Percentiles rank a stretch among this genome's conserved stretches.
Conservation (phyloP, 176 grass and related monocot species). For the Dendrocalamus sinicus region DNA sequence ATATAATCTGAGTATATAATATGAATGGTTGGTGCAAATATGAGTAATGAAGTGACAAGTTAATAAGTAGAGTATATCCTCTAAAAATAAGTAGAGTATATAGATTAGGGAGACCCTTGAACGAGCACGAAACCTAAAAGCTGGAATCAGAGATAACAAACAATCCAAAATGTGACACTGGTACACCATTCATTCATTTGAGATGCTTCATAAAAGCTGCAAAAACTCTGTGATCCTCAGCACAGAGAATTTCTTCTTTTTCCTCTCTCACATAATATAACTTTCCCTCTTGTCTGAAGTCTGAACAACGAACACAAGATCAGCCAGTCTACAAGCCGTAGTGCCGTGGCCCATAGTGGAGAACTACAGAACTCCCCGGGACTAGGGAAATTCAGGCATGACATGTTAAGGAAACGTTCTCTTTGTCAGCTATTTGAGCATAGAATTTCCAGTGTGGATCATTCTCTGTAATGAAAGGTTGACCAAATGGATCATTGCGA, state of each 20-base stretch:
- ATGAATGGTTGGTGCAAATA: background rate
- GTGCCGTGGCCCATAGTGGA: background rate
- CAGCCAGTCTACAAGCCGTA: background rate
- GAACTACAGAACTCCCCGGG: background rate
- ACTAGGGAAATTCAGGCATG: constrained; percentile 36
- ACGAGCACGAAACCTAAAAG: background rate
- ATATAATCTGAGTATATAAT: background rate
- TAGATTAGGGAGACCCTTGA: background rate
- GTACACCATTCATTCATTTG: constrained; percentile 17
- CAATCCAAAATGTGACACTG: background rate
- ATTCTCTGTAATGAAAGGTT: constrained; percentile 71
- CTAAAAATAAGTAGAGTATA: background rate
- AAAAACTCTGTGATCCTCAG: background rate
- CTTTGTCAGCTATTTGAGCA: constrained; percentile 60
- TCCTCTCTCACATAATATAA: background rate
- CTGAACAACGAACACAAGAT: constrained; percentile 6
- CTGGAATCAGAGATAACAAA: background rate
- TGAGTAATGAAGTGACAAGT: background rate
- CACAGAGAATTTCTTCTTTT: background rate
- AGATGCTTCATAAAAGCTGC: constrained; percentile 5
- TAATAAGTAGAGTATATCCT: background rate
- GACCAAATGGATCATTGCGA: constrained; percentile 78
- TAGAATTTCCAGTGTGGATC: constrained; percentile 86
- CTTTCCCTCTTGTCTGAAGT: background rate
- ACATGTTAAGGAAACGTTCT: constrained; percentile 44